Base-by-base conservation (phyloP, 768 basidiomycete genomes). In the Lactarius evosmus region DNA sequence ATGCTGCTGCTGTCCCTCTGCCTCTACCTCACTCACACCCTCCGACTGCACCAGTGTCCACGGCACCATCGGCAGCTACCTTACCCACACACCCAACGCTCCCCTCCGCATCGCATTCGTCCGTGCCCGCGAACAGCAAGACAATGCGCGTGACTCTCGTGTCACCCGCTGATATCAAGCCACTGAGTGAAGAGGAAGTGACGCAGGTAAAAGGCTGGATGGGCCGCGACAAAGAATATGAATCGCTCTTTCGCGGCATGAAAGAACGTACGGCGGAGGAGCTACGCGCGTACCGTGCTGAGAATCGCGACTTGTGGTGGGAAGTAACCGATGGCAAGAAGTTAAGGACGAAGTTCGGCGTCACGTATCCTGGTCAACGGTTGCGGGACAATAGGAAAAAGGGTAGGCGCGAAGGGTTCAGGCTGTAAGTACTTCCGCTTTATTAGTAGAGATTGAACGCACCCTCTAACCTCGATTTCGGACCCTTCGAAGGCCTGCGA, bases 391-490 rank as follows among this genome's bases (percentile, higher is more conserved):
- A 80, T 67, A 80, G 78, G 71, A 85, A 85, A 72, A 74, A 76
- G 14, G 80, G 82, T 25, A 82, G 78, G 70, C 78, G 88, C 56
- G 88, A 91, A 71, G 89, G 89, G 25, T 74, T 93, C 70, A 85
- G 80, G 73, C 78, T 93, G 91, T 95, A 71, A 78, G 91, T 86
- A n/a, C 17, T 52, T 33, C 25, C 51, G n/a, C 46, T 54, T 59
- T 38, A 63, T 34, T 51, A 55, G 58, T 55, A 40, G 29, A 59
- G 27, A 25, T 34, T 41, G 41, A 30, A 36, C 32, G 32, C 7
- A 22, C 36, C 27, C 40, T 14, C 36, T 44, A 19, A 51, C 27
- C 38, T 38, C 65, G 44, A 49, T 53, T 29, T 30, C 54, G 58
- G 44, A 61, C 62, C 54, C 56, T 66, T 56, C 62, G 65, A 33